These are phyloP conservation scores for Flaveria robusta DNA, from an alignment of 129 eudicot genomes.

Conservation along the genomic window DNA sequence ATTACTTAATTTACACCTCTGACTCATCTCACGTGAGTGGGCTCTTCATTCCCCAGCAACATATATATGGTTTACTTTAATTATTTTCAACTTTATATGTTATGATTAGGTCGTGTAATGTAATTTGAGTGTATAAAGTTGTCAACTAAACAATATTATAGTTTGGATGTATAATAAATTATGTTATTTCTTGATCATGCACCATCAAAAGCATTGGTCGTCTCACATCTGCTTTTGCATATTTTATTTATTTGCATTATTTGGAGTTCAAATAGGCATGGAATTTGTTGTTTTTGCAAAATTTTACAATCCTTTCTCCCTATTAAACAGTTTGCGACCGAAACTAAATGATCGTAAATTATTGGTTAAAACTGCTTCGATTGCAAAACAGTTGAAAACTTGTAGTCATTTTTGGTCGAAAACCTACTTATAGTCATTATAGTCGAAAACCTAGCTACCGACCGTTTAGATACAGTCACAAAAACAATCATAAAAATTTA, in stretches of 20 bases:
- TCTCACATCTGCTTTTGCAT: conserved; percentile 30
- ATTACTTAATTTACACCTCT: conserved; percentile 38
- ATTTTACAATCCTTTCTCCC: no score
- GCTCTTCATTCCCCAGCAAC: conserved; percentile 29
- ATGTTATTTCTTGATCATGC: conserved; percentile 29
- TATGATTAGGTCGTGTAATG: neutral
- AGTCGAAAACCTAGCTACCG: no score
- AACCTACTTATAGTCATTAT: no score
- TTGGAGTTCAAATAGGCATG: conserved; percentile 25
- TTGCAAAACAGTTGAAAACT: no score
- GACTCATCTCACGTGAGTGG: conserved; percentile 66
- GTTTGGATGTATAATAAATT: neutral
- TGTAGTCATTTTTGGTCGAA: no score
- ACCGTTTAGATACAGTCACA: no score
- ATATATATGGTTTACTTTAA: conserved; percentile 2
- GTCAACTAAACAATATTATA: neutral
- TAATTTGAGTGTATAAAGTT: neutral
- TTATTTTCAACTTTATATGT: neutral
- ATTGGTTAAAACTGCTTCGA: no score
- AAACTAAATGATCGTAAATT: no score
- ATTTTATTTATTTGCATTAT: conserved; percentile 21
- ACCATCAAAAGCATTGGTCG: conserved; percentile 53
- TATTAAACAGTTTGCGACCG: no score
- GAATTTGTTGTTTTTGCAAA: conserved; percentile 17
- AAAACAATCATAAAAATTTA: no score